Base-by-base conservation (phyloP, 768 basidiomycete species). In the Phaeotremella fagi region DNA sequence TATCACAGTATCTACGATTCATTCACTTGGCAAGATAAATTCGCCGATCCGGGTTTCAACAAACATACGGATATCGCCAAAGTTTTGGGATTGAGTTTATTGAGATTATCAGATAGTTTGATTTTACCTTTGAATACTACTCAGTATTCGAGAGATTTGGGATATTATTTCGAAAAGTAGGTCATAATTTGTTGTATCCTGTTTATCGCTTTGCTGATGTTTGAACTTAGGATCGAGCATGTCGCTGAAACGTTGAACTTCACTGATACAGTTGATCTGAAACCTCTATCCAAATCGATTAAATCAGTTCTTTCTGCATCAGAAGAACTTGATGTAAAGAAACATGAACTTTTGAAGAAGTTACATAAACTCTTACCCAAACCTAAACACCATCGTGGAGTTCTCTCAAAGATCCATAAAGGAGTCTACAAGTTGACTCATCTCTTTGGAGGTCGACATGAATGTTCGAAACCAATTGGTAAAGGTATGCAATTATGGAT, bases 1-100 rank as follows among this genome's bases (percentile, higher is more conserved):
- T 90, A 89, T 61, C 76, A 81, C 66, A 85, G 83, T 2, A 79
- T 87, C 53, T 89, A 85, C 63, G 87, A 90, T 68, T 82, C 80
- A 23, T 79, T 83, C 55, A 73, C 76, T 44, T 91, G 84, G 83
- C 84, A 86, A 70, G 83, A 86, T 59, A 65, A 80, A 49, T 69
- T 85, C 57, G 86, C 80, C 18, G 89, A 90, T 68, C 83, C 85
- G 31, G 82, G 81, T 18, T 90, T 87, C 77, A 76, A 81, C 68
- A 80, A 82, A 43, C 86, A 89, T 48, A 80, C 81, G 44, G 84
- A 84, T 35, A 78, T 85, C 38, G 84, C 87, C 7, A 81, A 84
- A 64, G 78, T 83, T 63, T 71, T 86, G 2, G 86, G 84, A 20
- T 69, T 85, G 27, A 75, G 80, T 59, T 69, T 78, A 3, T 66